Evolutionary conservation across 768 basidiomycete species (phyloP).

Genomic region (Boletus vinaceobasis): DNA sequence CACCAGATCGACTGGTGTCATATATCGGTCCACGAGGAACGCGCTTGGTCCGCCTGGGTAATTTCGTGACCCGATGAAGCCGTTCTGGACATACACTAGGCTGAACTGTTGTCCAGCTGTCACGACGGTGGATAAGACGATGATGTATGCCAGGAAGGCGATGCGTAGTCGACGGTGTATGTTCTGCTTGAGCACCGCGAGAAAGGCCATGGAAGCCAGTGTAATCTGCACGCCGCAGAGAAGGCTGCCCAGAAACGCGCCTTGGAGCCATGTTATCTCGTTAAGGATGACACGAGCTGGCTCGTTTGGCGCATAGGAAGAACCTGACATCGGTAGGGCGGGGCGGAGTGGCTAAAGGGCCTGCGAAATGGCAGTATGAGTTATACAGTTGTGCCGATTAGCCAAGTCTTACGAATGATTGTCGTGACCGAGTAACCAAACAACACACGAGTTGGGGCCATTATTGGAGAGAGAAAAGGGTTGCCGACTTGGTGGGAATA

Average conservation of each 20-base stretch:
- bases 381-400: not conserved
- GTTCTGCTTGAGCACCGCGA: constrained; percentile 14
- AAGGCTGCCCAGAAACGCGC: constrained; percentile 19
- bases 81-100: constrained; percentile 16
- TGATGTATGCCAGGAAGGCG: constrained; percentile 13
- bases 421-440: not conserved
- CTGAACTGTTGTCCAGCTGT: constrained; percentile 12
- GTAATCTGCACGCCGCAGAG: constrained; percentile 20
- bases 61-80: constrained; percentile 9
- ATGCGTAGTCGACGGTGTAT: constrained; percentile 10
- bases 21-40: not conserved
- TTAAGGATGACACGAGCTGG: not conserved
- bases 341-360: not conserved
- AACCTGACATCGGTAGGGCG: constrained; percentile 3
- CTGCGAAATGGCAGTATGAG: constrained; percentile 6
- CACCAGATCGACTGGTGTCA: not conserved
- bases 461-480: constrained; percentile 6
- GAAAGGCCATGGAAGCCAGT: constrained; percentile 18
- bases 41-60: constrained; percentile 15
- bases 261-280: constrained; percentile 21
- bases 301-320: constrained; percentile 1
- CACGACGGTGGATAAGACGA: constrained; percentile 11
- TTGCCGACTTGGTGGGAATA: constrained; percentile 1
- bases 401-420: constrained; percentile 3
- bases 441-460: not conserved